Evolutionary conservation across 2,329 filamentous ascomycete species (phyloP).

Genomic region (Juglanconis sp.): DNA sequence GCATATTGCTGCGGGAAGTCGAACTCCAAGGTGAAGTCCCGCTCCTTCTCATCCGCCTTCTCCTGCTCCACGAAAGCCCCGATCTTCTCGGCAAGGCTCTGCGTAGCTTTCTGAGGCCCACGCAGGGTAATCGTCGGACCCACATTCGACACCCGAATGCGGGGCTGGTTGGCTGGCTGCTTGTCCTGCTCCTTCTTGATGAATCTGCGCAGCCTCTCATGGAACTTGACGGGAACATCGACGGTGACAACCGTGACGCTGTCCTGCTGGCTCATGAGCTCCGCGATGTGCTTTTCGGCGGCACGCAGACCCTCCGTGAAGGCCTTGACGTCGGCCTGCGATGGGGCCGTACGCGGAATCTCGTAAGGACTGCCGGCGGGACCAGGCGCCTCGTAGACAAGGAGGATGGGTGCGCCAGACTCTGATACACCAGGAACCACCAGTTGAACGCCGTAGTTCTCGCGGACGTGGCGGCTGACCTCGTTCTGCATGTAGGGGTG

Average conservation of each 20-base stretch:
- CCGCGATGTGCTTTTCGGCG: conserved; percentile 54
- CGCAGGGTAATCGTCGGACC: conserved; percentile 68
- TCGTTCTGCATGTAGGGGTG: conserved; percentile 68
- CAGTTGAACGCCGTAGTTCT: conserved; percentile 69
- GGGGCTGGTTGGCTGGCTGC: conserved; percentile 55
- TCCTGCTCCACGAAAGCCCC: conserved; percentile 79
- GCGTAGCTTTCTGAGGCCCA: conserved; percentile 71
- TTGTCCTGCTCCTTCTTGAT: conserved; percentile 63
- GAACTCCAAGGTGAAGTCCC: conserved; percentile 80
- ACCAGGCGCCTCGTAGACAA: conserved; percentile 71
- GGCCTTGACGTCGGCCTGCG: conserved; percentile 44
- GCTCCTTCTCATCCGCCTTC: conserved; percentile 89
- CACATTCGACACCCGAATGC: conserved; percentile 55
- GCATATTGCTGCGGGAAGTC: conserved; percentile 95
- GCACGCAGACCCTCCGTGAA: conserved; percentile 56
- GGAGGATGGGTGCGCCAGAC: conserved; percentile 58
- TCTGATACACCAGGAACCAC: conserved; percentile 66
- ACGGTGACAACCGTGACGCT: conserved; percentile 47
- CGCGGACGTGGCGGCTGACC: conserved; percentile 60
- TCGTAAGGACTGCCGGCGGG: conserved; percentile 46
- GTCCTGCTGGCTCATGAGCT: conserved; percentile 59
- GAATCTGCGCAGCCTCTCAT: conserved; percentile 60
- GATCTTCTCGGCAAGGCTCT: conserved; percentile 70
- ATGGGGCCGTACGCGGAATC: conserved; percentile 52
- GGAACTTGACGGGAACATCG: conserved; percentile 61